These are phyloP conservation scores for Evernia prunastri DNA, from an alignment of 495 filamentous ascomycete genomes.

Conservation along the genomic window DNA sequence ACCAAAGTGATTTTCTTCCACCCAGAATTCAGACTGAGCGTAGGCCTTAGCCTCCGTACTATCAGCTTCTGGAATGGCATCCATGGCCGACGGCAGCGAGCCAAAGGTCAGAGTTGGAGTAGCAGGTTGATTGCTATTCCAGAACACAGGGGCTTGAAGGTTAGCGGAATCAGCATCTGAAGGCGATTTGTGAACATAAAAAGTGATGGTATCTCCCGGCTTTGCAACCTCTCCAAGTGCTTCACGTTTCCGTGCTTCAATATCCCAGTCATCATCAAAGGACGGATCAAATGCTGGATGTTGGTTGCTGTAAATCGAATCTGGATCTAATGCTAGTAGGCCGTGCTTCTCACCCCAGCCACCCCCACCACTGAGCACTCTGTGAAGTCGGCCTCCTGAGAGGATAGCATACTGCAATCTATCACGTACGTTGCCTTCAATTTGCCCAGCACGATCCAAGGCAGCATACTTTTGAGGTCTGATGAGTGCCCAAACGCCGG, in stretches of 20 bases:
- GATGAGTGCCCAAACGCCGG: constrained; percentile 74
- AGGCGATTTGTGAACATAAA: constrained; percentile 33
- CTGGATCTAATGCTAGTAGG: constrained; percentile 73
- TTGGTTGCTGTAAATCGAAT: constrained; percentile 27
- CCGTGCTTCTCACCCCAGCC: constrained; percentile 87
- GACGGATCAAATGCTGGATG: constrained; percentile 21
- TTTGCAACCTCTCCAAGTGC: constrained; percentile 41
- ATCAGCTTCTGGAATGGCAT: constrained; percentile 12
- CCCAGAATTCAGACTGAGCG: constrained; percentile 8
- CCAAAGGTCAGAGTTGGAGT: constrained; percentile 10
- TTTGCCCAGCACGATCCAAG: neutral
- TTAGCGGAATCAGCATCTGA: no score
- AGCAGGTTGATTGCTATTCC: neutral
- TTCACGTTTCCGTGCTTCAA: constrained; percentile 34
- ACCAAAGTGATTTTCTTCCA: constrained; percentile 39
- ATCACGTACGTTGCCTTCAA: neutral
- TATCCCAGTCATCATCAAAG: constrained; percentile 26
- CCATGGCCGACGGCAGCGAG: constrained; percentile 13
- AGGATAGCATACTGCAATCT: constrained; percentile 9
- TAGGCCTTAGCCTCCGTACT: neutral
- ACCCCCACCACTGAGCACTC: constrained; percentile 77
- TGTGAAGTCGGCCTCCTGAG: constrained; percentile 51
- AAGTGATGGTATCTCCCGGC: constrained; percentile 44
- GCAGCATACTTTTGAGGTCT: constrained; percentile 33
- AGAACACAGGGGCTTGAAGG: neutral